Percentiles rank a stretch among this genome's conserved stretches.
These are phyloP conservation scores for Akanthomyces uredinophilus DNA, from an alignment of 2,329 filamentous ascomycete species.

Conservation along the genomic window DNA sequence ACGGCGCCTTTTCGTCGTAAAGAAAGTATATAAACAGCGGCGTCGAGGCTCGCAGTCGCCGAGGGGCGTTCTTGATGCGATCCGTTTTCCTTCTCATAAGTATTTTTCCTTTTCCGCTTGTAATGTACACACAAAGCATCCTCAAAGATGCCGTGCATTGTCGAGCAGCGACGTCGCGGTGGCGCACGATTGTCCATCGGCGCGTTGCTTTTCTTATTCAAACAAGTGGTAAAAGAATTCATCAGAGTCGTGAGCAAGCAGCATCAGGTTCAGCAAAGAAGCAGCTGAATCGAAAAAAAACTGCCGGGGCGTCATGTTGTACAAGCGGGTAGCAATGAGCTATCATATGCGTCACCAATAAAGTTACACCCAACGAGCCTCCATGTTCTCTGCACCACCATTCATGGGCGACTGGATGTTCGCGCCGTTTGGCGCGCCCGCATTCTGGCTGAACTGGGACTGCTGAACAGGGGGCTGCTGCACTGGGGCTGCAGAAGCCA, in stretches of 20 bases:
- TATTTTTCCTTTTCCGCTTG: constrained; percentile 11
- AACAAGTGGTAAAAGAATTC: constrained; percentile 34
- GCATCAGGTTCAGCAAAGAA: constrained; percentile 22
- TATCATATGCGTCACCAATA: constrained; percentile 20
- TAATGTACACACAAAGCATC: constrained; percentile 13
- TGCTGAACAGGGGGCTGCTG: constrained; percentile 17
- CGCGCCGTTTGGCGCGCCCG: constrained; percentile 12
- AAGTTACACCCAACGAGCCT: constrained; percentile 37
- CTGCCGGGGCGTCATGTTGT: constrained; percentile 25
- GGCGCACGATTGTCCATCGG: constrained; percentile 15
- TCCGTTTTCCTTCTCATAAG: constrained; percentile 11
- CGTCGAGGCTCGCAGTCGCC: background rate
- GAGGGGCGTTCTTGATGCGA: background rate
- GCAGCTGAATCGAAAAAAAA: constrained; percentile 8
- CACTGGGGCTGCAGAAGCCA: constrained; percentile 28
- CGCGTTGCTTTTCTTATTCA: constrained; percentile 21
- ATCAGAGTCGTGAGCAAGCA: constrained; percentile 35
- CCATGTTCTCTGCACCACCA: constrained; percentile 26
- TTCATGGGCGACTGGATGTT: constrained; percentile 24
- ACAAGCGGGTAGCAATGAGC: constrained; percentile 27
- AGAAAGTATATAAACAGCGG: background rate
- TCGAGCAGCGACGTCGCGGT: background rate
- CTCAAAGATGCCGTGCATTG: constrained; percentile 2
- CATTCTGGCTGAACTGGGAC: constrained; percentile 11
- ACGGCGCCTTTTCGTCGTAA: constrained; percentile 16